Evolutionary conservation across 495 filamentous ascomycete species (phyloP).

Genomic region (Aspergillus ellipticus): DNA sequence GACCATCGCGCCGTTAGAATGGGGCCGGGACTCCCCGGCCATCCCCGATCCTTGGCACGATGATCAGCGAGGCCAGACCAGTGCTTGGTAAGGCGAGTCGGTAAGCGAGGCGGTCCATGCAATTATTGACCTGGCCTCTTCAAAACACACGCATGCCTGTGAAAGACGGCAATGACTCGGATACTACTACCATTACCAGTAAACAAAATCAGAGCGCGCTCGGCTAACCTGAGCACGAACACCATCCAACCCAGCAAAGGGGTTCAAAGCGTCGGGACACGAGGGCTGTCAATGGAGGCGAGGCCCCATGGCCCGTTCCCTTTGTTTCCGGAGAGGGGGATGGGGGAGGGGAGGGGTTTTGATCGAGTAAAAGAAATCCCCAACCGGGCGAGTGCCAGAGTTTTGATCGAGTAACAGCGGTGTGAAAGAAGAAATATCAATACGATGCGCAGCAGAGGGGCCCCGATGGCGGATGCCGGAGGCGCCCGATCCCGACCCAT

Average conservation of each 20-base stretch:
- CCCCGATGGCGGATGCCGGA: conserved; percentile 24
- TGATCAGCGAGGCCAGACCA: background rate
- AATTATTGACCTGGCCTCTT: background rate
- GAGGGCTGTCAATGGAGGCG: conserved; percentile 1
- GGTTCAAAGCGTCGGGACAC: background rate
- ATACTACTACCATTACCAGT: no score
- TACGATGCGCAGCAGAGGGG: conserved; percentile 7
- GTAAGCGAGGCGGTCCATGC: background rate
- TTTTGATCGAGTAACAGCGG: conserved; percentile 26
- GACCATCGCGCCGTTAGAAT: background rate
- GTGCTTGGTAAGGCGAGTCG: no score
- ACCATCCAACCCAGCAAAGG: no score
- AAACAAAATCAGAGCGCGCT: background rate
- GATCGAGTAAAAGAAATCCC: conserved; percentile 19
- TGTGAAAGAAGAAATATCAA: background rate
- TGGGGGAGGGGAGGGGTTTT: background rate
- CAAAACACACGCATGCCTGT: background rate
- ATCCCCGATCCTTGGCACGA: background rate
- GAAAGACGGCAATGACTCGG: no score
- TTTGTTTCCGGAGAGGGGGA: background rate
- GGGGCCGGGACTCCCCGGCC: background rate
- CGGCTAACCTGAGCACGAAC: background rate
- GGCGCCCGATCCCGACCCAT: conserved; percentile 20
- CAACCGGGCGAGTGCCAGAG: background rate
- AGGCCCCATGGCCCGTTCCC: background rate